Conservation (phyloP, 1,284 basidiomycete genomes). For the Cutaneotrichosporon sp. region DNA sequence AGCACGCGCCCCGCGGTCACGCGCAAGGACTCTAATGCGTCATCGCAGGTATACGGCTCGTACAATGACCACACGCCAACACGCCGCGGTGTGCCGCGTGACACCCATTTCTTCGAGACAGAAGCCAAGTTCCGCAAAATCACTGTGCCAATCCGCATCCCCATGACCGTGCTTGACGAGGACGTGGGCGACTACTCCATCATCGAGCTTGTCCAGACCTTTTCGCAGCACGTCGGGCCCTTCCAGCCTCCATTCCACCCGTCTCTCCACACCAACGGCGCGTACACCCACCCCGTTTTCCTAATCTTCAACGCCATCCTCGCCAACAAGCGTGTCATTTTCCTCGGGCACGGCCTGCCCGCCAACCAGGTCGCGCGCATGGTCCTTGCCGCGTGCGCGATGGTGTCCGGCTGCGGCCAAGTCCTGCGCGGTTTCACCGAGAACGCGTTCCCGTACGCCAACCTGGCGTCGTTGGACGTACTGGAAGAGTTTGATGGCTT, state of each 20-base stretch:
- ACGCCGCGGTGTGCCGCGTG: slow-evolving; percentile 55
- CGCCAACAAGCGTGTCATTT: slow-evolving; percentile 88
- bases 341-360: slow-evolving; percentile 79
- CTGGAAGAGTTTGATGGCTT: slow-evolving; percentile 83
- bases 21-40: slow-evolving; percentile 13
- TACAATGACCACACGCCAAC: slow-evolving; percentile 3
- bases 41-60: slow-evolving; percentile 8
- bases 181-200: slow-evolving; percentile 98
- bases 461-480: slow-evolving; percentile 78
- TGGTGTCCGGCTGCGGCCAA: slow-evolving; percentile 82
- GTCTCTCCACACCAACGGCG: slow-evolving; percentile 85
- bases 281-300: slow-evolving; percentile 86
- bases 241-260: slow-evolving; percentile 76
- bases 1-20: slow-evolving; percentile 3
- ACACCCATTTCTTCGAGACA: slow-evolving; percentile 91
- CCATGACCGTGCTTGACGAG: slow-evolving; percentile 76
- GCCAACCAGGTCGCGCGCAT: slow-evolving; percentile 81
- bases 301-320: slow-evolving; percentile 91
- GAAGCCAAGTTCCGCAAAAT: slow-evolving; percentile 70
- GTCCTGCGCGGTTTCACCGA: slow-evolving; percentile 78
- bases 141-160: slow-evolving; percentile 76
- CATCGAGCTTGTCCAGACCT: slow-evolving; percentile 81
- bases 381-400: slow-evolving; percentile 86
- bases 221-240: slow-evolving; percentile 61
- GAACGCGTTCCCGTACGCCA: slow-evolving; percentile 89